Evolutionary conservation across 176 grass and related monocot species (phyloP).

Genomic region (Melocanna baccifera): DNA sequence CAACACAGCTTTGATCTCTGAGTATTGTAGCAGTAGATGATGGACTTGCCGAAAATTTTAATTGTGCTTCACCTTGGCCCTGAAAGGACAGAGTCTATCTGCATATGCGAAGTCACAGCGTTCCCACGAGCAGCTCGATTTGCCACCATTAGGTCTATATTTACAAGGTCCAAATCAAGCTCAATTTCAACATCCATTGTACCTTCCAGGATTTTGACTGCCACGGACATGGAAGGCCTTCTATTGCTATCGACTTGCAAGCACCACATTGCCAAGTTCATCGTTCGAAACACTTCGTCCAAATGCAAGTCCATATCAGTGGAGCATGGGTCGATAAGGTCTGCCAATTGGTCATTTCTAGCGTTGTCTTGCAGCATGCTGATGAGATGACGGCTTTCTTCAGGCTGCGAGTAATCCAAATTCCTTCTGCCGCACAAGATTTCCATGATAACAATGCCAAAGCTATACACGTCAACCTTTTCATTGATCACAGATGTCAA

Average conservation of each 20-base stretch:
- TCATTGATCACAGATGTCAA: conserved; percentile 47
- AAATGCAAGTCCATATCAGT: conserved; percentile 16
- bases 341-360: conserved; percentile 13
- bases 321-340: conserved; percentile 29
- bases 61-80: conserved; percentile 28
- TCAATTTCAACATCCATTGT: conserved; percentile 36
- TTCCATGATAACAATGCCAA: conserved; percentile 47
- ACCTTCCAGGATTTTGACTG: conserved; percentile 58
- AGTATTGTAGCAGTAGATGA: no score
- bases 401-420: conserved; percentile 43
- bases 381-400: conserved; percentile 40
- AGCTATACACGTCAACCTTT: conserved; percentile 54
- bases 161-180: conserved; percentile 43
- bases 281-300: conserved; percentile 33
- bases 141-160: background rate
- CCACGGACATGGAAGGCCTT: conserved; percentile 51
- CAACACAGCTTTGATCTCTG: no score
- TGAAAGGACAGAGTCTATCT: conserved; percentile 25
- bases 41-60: no score
- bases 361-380: conserved; percentile 39
- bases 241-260: conserved; percentile 42
- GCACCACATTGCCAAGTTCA: conserved; percentile 53
- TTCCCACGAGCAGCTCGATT: background rate
- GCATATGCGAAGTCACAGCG: background rate
- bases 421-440: conserved; percentile 56